Percentiles rank a stretch among this genome's conserved stretches.
phyloP scores from a whole-genome alignment of 192 early-diverging fungal species.

The Gamsiella multidivaricata region DNA sequence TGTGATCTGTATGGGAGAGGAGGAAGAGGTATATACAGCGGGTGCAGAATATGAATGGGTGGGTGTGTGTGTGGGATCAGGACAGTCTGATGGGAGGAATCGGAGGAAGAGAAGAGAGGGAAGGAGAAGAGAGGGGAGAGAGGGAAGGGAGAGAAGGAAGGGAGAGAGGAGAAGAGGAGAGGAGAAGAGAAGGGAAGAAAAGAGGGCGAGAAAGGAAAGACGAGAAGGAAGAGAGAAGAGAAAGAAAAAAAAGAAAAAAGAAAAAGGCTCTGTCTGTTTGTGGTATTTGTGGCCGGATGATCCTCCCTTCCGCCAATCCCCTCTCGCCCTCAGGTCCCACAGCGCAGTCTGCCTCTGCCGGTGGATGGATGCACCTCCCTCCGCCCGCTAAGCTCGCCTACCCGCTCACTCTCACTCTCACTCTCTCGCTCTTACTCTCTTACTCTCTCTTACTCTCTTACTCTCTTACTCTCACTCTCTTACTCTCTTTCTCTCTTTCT shows the following conservation, averaged over 20 bases:
- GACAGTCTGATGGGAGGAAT: neutral
- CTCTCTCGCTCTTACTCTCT: no score
- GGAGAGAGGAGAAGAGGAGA: neutral
- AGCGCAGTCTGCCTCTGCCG: no score
- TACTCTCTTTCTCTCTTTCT: neutral
- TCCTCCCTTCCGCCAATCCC: no score
- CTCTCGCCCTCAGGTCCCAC: no score
- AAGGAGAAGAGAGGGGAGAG: slow-evolving; percentile 6
- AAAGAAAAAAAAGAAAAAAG: neutral
- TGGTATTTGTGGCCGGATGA: no score
- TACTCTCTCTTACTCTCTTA: no score
- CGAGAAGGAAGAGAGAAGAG: slow-evolving; percentile 1
- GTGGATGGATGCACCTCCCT: no score
- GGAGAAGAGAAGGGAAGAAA: slow-evolving; percentile 8
- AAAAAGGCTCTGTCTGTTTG: neutral
- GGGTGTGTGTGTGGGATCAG: neutral
- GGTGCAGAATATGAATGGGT: neutral
- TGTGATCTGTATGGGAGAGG: neutral
- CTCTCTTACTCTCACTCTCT: no score
- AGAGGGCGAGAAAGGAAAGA: neutral
- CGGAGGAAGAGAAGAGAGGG: neutral
- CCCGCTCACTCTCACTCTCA: no score
- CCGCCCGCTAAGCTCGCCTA: no score
- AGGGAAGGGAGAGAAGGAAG: neutral
- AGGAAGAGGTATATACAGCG: neutral